Evolutionary conservation across 2,329 filamentous ascomycete species (phyloP).

Genomic region (Ceratocystis cubensis): DNA sequence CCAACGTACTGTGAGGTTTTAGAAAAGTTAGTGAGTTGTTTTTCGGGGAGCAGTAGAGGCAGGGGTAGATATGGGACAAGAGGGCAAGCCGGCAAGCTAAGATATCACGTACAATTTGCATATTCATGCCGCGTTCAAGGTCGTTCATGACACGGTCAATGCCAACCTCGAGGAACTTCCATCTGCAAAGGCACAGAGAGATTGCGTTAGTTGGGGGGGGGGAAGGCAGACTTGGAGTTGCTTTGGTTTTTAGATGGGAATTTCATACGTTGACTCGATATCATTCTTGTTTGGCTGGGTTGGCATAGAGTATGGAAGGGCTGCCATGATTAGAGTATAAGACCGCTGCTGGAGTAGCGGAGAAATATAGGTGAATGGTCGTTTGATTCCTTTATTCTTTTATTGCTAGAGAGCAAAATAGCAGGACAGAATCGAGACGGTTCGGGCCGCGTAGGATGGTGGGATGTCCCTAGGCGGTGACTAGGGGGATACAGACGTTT

Average conservation of each 20-base stretch:
- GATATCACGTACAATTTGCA: slow-evolving; percentile 53
- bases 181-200: slow-evolving; percentile 41
- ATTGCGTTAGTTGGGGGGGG: background rate
- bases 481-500: background rate
- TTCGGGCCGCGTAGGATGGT: too few relatives aligned
- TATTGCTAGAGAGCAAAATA: background rate
- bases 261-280: slow-evolving; percentile 38
- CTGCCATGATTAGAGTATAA: slow-evolving; percentile 26
- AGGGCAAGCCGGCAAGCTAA: background rate
- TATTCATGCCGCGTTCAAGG: slow-evolving; percentile 82
- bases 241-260: background rate
- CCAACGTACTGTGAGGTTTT: slow-evolving; percentile 63
- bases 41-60: background rate
- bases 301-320: slow-evolving; percentile 36
- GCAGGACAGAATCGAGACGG: too few relatives aligned
- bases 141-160: slow-evolving; percentile 91
- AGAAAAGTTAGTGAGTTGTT: slow-evolving; percentile 13
- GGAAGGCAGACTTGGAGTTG: background rate
- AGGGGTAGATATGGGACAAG: background rate
- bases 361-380: background rate
- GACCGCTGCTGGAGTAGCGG: background rate
- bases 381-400: too few relatives aligned
- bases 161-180: slow-evolving; percentile 77
- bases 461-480: too few relatives aligned
- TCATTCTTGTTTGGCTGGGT: slow-evolving; percentile 50